Evolutionary conservation across 2,329 filamentous ascomycete genomes (phyloP), one percentile per base, ranked within the genome.

Genomic region (Chaetoscypha palmicola): DNA sequence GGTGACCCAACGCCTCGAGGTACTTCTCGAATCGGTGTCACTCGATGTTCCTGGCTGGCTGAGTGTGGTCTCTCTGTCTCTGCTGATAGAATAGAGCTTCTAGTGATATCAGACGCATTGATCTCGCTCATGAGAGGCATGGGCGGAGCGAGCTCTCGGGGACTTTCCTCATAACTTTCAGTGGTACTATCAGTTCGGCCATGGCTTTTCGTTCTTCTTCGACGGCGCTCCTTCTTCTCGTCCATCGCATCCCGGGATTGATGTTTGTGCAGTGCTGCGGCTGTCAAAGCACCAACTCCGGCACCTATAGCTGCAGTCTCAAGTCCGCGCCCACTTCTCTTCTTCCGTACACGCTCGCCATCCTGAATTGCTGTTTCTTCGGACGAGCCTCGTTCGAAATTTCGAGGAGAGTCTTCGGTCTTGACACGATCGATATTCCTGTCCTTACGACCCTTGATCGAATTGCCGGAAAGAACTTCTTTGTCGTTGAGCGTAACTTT

Each of bases 51-150:
- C 56, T 75, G 80, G 57, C 73, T 82, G 17, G 81, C 79, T 14
- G 84, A 86, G 36, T 76, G 73, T 12, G 86, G 83, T 40, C 80
- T 71, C 51, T 87, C 86, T 0, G 86, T 86, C 21, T 85, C 81
- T 22, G 86, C 85, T 4, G 90, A 92, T 14, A 92, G 67, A 42
- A 97, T 86, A 0, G 91, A 96, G 12, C 84, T 84, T 55, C 91
- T 76, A 0, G 91, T 97, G 43, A 96, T 66, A 40, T 96, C 90
- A 0, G 91, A 94, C 32, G 85, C 79, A 52, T 86, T 84, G 45
- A 94, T 77, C 44, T 88, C 86, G 64, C 90, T 95, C 64, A 85
- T 83, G 50, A 95, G 73, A 2, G 91, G 91, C 83, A 96, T 88
- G 4, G 86, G 86, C 5, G 89, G 83, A 4, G 66, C 64, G 10